Evolutionary conservation across 176 grass and related monocot species (phyloP), one percentile per base, ranked within the genome.

Genomic region (Chrysopogon serrulatus): DNA sequence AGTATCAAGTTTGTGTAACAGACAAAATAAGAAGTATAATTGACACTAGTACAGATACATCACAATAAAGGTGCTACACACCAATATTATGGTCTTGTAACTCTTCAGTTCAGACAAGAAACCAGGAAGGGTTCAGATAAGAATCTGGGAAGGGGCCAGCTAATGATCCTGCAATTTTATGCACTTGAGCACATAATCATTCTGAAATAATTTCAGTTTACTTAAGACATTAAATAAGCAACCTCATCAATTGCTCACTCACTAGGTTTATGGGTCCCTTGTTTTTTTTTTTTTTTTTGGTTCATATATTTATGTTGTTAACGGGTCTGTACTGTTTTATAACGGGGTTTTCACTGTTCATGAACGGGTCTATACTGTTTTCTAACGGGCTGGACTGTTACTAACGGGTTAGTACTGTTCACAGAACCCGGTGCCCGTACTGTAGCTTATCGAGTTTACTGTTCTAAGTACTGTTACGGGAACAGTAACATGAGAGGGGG

Each of bases 1-100:
- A 36, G n/a, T 19, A 12, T 63, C 8, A 67, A 57, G 7, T 74
- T 36, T 66, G 27, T 65, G 19, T 43, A 65, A 42, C 14, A 76
- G 43, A 33, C 40, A 40, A 63, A 16, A 80, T 19, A 72, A 63
- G 9, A 66, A 73, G 24, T 36, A 79, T 42, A 65, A 6, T 2
- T 21, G 45, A 35, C 1, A 74, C 15, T 77, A 37, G 47, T n/a
- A 48, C 17, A 30, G 53, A 64, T 39, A 71, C 42, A 65, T 41
- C 73, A 88, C 3, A 54, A 53, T 32, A 62, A 84, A 82, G 37
- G 35, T 68, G 30, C 47, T 75, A 45, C 26, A 72, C 53, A 60
- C 17, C 40, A 15, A 60, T 24, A 72, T 30, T 60, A 28, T 60
- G 36, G 26, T 41, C 16, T 16, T 72, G 11, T 44, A 62, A 43